These are phyloP conservation scores for Psophocarpus tetragonolobus DNA, from an alignment of 306 rosid species.

Conservation along the genomic window DNA sequence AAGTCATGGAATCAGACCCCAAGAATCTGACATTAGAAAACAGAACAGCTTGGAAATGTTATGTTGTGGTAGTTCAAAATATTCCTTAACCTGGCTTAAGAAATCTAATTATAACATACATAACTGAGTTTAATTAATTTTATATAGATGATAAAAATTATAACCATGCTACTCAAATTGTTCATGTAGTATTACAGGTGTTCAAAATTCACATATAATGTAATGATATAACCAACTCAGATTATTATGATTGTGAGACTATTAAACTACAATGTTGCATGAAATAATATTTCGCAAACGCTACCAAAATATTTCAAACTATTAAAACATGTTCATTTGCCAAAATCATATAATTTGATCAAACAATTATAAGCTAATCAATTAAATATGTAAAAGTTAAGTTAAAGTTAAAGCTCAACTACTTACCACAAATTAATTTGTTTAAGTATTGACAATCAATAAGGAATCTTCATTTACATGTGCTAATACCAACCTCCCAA, in stretches of 20 bases:
- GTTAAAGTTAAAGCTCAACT: too few species aligned
- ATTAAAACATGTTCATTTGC: too few species aligned
- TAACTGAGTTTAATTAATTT: background rate
- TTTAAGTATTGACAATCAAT: too few species aligned
- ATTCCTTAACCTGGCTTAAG: background rate
- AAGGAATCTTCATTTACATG: too few species aligned
- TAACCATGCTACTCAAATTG: conserved; percentile 3
- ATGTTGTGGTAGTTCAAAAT: background rate
- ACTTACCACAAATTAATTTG: too few species aligned
- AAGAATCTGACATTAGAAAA: background rate
- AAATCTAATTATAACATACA: background rate
- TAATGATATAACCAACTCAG: background rate
- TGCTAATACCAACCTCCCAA: too few species aligned
- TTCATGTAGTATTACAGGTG: background rate
- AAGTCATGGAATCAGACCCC: background rate
- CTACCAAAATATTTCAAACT: too few species aligned
- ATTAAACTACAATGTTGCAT: too few species aligned
- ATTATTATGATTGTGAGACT: background rate
- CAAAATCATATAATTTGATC: too few species aligned
- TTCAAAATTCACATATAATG: background rate
- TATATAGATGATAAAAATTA: background rate
- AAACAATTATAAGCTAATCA: too few species aligned
- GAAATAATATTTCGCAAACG: too few species aligned
- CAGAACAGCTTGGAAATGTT: background rate
- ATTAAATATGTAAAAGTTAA: too few species aligned